Evolutionary conservation across 305 asterid species (phyloP).

Genomic region (Fraxinus sp.): DNA sequence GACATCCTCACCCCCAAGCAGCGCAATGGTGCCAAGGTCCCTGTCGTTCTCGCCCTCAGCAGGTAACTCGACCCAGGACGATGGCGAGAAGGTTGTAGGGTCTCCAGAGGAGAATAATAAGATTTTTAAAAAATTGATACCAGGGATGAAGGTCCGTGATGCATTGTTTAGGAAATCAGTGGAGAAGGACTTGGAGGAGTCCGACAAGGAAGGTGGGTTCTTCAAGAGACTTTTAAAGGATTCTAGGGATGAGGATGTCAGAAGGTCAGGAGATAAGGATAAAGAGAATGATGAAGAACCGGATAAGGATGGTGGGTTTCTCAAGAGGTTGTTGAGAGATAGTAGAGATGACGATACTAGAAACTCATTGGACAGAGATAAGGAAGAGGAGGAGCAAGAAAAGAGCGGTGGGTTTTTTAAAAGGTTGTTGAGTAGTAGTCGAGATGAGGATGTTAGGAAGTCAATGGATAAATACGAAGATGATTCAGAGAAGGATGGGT

Average conservation of each 20-base stretch:
- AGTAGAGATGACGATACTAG: slow-evolving; percentile 63
- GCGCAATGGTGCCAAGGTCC: slow-evolving; percentile 40
- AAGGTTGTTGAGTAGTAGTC: slow-evolving; percentile 65
- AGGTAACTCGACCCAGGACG: slow-evolving; percentile 52
- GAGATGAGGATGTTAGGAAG: slow-evolving; percentile 59
- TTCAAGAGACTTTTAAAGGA: slow-evolving; percentile 74
- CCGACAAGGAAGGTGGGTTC: slow-evolving; percentile 73
- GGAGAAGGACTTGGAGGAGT: slow-evolving; percentile 70
- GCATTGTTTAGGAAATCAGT: slow-evolving; percentile 78
- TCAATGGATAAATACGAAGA: slow-evolving; percentile 51
- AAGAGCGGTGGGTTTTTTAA: slow-evolving; percentile 67
- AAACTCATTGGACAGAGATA: slow-evolving; percentile 49
- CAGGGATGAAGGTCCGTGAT: slow-evolving; percentile 71
- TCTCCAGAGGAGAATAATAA: slow-evolving; percentile 68
- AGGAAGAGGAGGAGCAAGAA: slow-evolving; percentile 59
- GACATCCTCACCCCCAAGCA: slow-evolving; percentile 67
- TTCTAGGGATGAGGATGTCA: slow-evolving; percentile 58
- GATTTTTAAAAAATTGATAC: slow-evolving; percentile 73
- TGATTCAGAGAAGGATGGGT: slow-evolving; percentile 55
- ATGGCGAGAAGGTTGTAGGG: slow-evolving; percentile 45
- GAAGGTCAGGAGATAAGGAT: slow-evolving; percentile 53
- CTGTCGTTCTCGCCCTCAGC: slow-evolving; percentile 56
- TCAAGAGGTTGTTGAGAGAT: slow-evolving; percentile 69
- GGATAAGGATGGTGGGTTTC: slow-evolving; percentile 77
- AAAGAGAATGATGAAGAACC: slow-evolving; percentile 53